A percentile compares a stretch with the other conserved stretches of the same genome.
Conservation (phyloP, 2,329 filamentous ascomycete species). For the Arthrobotrys entomopaga region DNA sequence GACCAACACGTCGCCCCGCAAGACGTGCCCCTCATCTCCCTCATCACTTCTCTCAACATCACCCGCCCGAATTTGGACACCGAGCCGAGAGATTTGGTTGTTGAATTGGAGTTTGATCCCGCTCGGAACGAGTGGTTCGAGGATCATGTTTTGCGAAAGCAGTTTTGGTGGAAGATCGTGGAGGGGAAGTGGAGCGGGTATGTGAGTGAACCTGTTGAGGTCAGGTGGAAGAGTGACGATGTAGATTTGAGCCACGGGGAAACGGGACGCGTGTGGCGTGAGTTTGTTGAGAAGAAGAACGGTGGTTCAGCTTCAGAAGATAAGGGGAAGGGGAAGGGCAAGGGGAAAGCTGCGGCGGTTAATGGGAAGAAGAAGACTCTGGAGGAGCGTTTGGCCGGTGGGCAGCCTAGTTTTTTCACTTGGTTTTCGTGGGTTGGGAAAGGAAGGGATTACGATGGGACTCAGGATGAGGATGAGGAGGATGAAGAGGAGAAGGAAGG, state of each 20-base stretch:
- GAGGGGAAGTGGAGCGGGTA: conserved; percentile 75
- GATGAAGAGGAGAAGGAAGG: conserved; percentile 72
- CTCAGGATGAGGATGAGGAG: conserved; percentile 66
- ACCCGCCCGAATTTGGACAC: conserved; percentile 64
- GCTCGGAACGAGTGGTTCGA: conserved; percentile 82
- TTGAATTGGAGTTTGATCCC: conserved; percentile 77
- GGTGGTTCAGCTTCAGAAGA: conserved; percentile 61
- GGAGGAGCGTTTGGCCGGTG: conserved; percentile 66
- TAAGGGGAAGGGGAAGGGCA: conserved; percentile 61
- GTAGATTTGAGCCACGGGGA: conserved; percentile 86
- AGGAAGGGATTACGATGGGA: conserved; percentile 62
- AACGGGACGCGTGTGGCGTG: conserved; percentile 75
- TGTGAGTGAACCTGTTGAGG: conserved; percentile 87
- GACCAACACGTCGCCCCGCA: conserved; percentile 86
- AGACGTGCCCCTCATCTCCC: conserved; percentile 77
- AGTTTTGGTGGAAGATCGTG: conserved; percentile 83
- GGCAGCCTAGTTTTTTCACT: conserved; percentile 58
- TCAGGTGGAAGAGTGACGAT: conserved; percentile 81
- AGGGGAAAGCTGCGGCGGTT: conserved; percentile 60
- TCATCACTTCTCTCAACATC: conserved; percentile 76
- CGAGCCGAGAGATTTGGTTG: conserved; percentile 80
- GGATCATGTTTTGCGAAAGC: conserved; percentile 83
- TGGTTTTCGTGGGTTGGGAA: conserved; percentile 58
- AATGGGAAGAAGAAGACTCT: conserved; percentile 68
- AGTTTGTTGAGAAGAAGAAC: conserved; percentile 73